Evolutionary conservation across 2,329 filamentous ascomycete genomes (phyloP).

Genomic region (Colletotrichum sidae): DNA sequence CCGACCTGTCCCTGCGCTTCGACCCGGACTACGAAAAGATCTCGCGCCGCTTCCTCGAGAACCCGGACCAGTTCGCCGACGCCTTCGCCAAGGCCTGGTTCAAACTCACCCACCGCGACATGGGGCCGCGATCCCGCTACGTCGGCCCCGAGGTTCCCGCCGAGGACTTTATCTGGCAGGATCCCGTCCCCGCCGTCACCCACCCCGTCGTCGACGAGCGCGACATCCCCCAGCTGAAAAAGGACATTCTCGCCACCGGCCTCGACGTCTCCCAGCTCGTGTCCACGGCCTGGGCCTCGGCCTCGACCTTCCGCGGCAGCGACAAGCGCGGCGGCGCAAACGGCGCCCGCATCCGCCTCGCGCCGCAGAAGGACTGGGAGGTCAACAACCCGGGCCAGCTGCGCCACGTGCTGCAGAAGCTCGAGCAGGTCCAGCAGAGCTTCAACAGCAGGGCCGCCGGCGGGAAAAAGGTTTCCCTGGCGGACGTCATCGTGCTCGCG

Average conservation of each 20-base stretch:
- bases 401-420: slow-evolving; percentile 67
- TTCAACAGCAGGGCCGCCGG: slow-evolving; percentile 63
- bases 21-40: slow-evolving; percentile 83
- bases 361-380: slow-evolving; percentile 78
- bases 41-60: slow-evolving; percentile 74
- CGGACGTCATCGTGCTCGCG: slow-evolving; percentile 81
- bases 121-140: slow-evolving; percentile 78
- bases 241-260: slow-evolving; percentile 72
- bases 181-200: slow-evolving; percentile 72
- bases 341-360: slow-evolving; percentile 80
- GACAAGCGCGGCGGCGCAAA: slow-evolving; percentile 89
- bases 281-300: slow-evolving; percentile 75
- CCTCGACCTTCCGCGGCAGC: slow-evolving; percentile 77
- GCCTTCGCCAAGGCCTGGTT: slow-evolving; percentile 83
- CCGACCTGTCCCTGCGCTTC: slow-evolving; percentile 77
- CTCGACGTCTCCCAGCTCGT: slow-evolving; percentile 72
- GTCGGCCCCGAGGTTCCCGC: slow-evolving; percentile 80
- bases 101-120: slow-evolving; percentile 85
- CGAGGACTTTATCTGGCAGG: slow-evolving; percentile 80
- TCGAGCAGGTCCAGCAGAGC: slow-evolving; percentile 74
- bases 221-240: slow-evolving; percentile 76
- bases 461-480: slow-evolving; percentile 79
- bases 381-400: slow-evolving; percentile 80
- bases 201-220: slow-evolving; percentile 69
- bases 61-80: slow-evolving; percentile 76